phyloP scores from a whole-genome alignment of 129 eudicot genomes.

The Flaveria ramosissima region DNA sequence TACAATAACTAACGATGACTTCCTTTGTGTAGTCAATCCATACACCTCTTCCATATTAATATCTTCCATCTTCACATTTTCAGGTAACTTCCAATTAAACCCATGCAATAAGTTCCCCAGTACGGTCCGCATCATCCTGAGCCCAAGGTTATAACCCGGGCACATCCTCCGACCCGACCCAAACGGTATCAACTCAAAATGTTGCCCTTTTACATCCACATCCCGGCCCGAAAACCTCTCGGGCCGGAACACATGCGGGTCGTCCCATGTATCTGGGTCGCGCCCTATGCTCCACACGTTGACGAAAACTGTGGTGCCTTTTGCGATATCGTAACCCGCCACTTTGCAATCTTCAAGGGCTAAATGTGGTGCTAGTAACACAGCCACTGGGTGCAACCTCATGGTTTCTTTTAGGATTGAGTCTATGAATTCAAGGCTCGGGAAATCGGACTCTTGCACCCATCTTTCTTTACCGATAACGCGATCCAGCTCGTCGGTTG shows the following conservation, averaged over 20 bases:
- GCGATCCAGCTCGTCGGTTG: conserved; percentile 36
- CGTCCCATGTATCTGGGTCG: conserved; percentile 37
- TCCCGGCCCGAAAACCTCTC: conserved; percentile 41
- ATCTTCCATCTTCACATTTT: conserved; percentile 9
- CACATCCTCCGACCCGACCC: conserved; percentile 50
- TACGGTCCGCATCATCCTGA: conserved; percentile 33
- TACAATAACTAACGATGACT: conserved; percentile 31
- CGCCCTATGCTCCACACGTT: conserved; percentile 46
- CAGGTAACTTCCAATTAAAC: conserved; percentile 37
- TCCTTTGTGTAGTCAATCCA: conserved; percentile 32
- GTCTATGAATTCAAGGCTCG: conserved; percentile 29
- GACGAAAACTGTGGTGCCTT: conserved; percentile 42
- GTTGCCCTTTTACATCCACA: conserved; percentile 42
- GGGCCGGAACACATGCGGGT: conserved; percentile 36
- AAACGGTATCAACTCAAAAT: conserved; percentile 43
- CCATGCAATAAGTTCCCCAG: conserved; percentile 38
- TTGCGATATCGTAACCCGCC: conserved; percentile 32
- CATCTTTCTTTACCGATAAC: conserved; percentile 41
- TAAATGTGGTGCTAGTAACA: conserved; percentile 40
- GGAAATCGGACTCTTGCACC: conserved; percentile 41
- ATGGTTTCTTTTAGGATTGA: conserved; percentile 42
- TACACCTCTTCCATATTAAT: conserved; percentile 37
- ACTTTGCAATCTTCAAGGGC: conserved; percentile 47
- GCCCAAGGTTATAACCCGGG: conserved; percentile 40
- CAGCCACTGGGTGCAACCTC: conserved; percentile 43